Evolutionary conservation across 345 rosid species (phyloP).

Genomic region (Aegle marmelos): DNA sequence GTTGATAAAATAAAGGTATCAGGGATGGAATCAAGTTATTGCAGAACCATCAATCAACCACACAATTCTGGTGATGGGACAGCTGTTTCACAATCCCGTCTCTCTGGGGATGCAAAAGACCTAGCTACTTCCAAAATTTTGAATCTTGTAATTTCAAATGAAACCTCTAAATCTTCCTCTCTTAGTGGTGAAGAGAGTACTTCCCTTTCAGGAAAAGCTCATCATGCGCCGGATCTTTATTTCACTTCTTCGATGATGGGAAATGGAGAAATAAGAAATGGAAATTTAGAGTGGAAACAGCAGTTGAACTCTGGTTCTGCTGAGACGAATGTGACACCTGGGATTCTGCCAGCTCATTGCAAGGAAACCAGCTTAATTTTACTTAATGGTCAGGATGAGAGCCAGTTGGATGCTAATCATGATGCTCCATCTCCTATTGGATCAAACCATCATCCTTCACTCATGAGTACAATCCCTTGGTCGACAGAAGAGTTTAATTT

Average conservation of each 20-base stretch:
- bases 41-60: slow-evolving; percentile 22
- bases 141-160: slow-evolving; percentile 31
- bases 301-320: slow-evolving; percentile 19
- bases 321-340: slow-evolving; percentile 23
- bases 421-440: slow-evolving; percentile 39
- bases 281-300: slow-evolving; percentile 31
- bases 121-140: slow-evolving; percentile 45
- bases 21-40: slow-evolving; percentile 15
- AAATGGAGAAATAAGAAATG: slow-evolving; percentile 45
- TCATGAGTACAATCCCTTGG: slow-evolving; percentile 29
- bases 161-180: slow-evolving; percentile 28
- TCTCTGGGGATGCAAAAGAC: slow-evolving; percentile 53
- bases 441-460: slow-evolving; percentile 26
- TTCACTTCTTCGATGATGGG: slow-evolving; percentile 20
- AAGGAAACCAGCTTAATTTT: slow-evolving; percentile 18
- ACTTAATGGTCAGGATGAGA: slow-evolving; percentile 29
- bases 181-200: slow-evolving; percentile 24
- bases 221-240: slow-evolving; percentile 44
- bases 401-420: slow-evolving; percentile 20
- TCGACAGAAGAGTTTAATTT: slow-evolving; percentile 45
- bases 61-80: slow-evolving; percentile 26
- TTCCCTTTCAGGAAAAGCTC: slow-evolving; percentile 28
- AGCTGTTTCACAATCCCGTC: slow-evolving; percentile 42
- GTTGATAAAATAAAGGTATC: slow-evolving; percentile 16
- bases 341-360: slow-evolving; percentile 1